Evolutionary conservation across 2,329 filamentous ascomycete genomes (phyloP).

Genomic region (Passalora sequoiae): DNA sequence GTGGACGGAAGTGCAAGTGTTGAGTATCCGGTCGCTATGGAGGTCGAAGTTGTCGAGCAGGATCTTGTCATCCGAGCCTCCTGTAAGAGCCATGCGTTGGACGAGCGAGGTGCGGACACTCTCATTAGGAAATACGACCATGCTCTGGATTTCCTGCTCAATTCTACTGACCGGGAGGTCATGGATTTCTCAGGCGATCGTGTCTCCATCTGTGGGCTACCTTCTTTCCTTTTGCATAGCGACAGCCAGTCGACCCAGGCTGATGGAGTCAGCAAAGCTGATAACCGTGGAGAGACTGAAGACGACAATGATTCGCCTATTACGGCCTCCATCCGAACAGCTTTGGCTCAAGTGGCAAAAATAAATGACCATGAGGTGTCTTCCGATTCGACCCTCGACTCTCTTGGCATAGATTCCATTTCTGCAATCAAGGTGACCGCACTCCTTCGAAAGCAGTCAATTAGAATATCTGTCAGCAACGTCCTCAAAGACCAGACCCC

Average conservation of each 20-base stretch:
- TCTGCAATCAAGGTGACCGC: conserved; percentile 78
- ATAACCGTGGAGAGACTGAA: conserved; percentile 7
- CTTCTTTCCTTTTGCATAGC: conserved; percentile 36
- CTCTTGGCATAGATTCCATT: conserved; percentile 86
- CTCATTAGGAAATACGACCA: conserved; percentile 58
- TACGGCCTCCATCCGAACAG: conserved; percentile 38
- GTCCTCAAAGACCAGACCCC: conserved; percentile 65
- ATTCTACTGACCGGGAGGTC: conserved; percentile 45
- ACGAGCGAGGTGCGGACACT: conserved; percentile 40
- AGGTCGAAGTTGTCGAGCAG: conserved; percentile 62
- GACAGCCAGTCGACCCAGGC: conserved; percentile 12
- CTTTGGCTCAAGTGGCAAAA: conserved; percentile 55
- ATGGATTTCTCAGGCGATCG: conserved; percentile 50
- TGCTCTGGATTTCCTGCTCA: conserved; percentile 55
- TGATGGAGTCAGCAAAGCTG: conserved; percentile 3
- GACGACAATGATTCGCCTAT: conserved; percentile 6
- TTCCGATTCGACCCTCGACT: conserved; percentile 64
- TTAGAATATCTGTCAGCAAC: conserved; percentile 64
- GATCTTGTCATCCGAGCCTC: conserved; percentile 66
- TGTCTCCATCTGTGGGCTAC: conserved; percentile 63
- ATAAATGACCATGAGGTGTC: conserved; percentile 55
- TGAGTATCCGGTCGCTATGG: conserved; percentile 76
- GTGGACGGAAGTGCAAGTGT: conserved; percentile 61
- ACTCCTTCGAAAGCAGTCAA: conserved; percentile 58
- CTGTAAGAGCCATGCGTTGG: conserved; percentile 55